Evolutionary conservation across 1,284 basidiomycete species (phyloP), one percentile per base, ranked within the genome.

Genomic region (Ganoderma lingzhi): DNA sequence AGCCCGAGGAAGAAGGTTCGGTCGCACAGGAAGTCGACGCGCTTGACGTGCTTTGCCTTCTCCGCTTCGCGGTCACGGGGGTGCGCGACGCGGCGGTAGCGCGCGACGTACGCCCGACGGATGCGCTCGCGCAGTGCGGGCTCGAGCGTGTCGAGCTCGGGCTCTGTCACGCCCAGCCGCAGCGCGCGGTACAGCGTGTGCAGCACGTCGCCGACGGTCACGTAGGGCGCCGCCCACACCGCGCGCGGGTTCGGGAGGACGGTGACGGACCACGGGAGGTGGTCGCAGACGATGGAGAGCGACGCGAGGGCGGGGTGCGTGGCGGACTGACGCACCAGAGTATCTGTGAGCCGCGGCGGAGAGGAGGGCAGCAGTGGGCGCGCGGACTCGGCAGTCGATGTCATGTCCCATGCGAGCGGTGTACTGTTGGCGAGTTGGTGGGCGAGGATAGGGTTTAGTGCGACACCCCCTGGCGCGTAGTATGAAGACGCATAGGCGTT

Each of bases 1-100:
- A 76, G 72, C 10, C 75, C 75, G 48, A 65, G 62, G 71, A 76
- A 76, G 37, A 68, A 51, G 35, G 65, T 67, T 65, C 65, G 48
- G 15, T 72, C 67, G 71, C 71, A 64, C 28, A 77, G 71, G 64
- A 75, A 77, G 73, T 77, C 76, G 67, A 77, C 73, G 62, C 76
- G 75, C 70, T 74, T 75, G 62, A 76, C 62, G 56, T 64, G 64
- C 70, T 76, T 75, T 9, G 55, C 65, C 66, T 65, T 71, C 74
- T 77, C 76, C 45, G 30, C 44, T 32, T 48, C 68, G 55, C 73
- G 71, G 56, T 62, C 53, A n/a, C 53, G 62, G 14, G 65, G 45
- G 70, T 66, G 62, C 19, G 62, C 45, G 63, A 74, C 60, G 69
- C 65, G 62, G 56, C 58, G 64, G 55, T 69, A 71, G 48, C 75